Evolutionary conservation across 495 filamentous ascomycete species (phyloP), one percentile per base, ranked within the genome.

Genomic region (Aspergillus baeticus): DNA sequence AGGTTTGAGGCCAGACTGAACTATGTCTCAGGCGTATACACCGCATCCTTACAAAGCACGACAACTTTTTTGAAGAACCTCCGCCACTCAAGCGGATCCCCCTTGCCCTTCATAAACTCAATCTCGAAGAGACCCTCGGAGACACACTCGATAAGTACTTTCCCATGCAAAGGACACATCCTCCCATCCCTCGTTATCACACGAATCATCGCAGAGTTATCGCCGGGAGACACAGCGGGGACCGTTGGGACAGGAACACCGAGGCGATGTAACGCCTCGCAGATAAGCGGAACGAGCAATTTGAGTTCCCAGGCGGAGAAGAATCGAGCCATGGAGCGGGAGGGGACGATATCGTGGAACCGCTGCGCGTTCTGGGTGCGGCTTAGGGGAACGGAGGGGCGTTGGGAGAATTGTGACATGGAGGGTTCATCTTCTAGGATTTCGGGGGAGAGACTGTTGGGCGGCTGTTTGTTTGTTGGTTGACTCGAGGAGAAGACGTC

Each of bases 11-110:
- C n/a, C n/a, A 45, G 8, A 20, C 17, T 29, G 39, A 29, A 54
- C 37, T 39, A 58, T 37, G 22, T 42, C 56, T 82, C 75, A 10
- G 78, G 78, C 51, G 70, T 80, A 58, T 73, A 81, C 8, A 97
- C 82, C 5, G 83, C 91, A 62, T 96, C 91, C 69, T 87, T 87
- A 74, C 92, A 94, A 26, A 92, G 73, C 54, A 92, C 76, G 15
- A 86, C 87, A 11, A 96, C 84, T 69, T 87, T 90, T 74, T 97
- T 99, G 79, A 99, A 99, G 67, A 99, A 93, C 47, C 94, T 80
- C 53, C 94, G 81, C 94, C 94, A 99, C 79, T 97, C 94, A 29
- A 99, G 70, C 10, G 95, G 95, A 77, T 99, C 94, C 11, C 95
- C 94, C 73, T 95, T 95, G 36, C 87, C 81, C 72, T 99, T 99